Conservation (phyloP, 495 filamentous ascomycete genomes). For the Neurospora sp. region DNA sequence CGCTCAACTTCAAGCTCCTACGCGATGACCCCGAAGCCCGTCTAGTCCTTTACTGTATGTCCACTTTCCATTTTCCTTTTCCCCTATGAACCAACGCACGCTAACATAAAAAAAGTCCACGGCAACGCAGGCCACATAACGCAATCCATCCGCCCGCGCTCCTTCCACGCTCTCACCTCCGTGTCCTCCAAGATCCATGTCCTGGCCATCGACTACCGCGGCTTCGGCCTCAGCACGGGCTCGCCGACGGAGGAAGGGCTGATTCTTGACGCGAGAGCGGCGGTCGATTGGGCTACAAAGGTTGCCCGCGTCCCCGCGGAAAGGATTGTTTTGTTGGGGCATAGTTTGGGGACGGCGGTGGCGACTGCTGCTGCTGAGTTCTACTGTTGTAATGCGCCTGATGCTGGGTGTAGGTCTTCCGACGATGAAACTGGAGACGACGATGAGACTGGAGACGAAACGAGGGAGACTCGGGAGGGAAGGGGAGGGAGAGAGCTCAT, state of each 20-base stretch:
- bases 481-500: conserved; percentile 20
- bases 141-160: conserved; percentile 49
- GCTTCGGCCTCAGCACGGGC: conserved; percentile 75
- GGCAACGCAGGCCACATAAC: conserved; percentile 57
- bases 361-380: conserved; percentile 59
- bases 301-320: conserved; percentile 53
- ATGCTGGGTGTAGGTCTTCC: background rate
- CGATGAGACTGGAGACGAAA: background rate
- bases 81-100: too few relatives aligned
- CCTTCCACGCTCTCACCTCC: conserved; percentile 53
- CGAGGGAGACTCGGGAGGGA: too few relatives aligned
- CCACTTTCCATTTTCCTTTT: too few relatives aligned
- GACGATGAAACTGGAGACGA: background rate
- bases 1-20: conserved; percentile 48
- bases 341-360: conserved; percentile 84
- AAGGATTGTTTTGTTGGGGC: conserved; percentile 74
- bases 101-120: too few relatives aligned
- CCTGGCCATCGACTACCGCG: conserved; percentile 76
- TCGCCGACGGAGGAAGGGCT: conserved; percentile 72
- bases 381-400: conserved; percentile 24
- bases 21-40: conserved; percentile 50
- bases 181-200: conserved; percentile 46
- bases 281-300: conserved; percentile 60
- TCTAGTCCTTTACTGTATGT: conserved; percentile 52
- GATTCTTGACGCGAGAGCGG: conserved; percentile 64